These are phyloP conservation scores for Chlorella sp. DNA, from an alignment of 139 green algal species.

Conservation along the genomic window DNA sequence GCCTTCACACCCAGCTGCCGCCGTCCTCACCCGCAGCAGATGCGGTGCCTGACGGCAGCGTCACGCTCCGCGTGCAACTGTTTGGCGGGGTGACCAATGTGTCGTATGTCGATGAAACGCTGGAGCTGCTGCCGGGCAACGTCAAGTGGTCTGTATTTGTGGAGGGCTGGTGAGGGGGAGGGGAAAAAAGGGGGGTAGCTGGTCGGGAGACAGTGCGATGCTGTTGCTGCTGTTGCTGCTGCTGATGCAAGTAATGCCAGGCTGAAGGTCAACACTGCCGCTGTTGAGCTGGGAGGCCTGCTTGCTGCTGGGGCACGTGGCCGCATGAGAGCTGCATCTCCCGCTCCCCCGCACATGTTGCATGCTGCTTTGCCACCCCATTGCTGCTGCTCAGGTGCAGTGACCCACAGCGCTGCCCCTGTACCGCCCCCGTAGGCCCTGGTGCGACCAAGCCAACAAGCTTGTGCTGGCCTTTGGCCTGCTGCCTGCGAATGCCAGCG, in stretches of 20 bases:
- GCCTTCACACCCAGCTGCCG: neutral
- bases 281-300: too few relatives aligned
- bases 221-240: neutral
- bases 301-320: too few relatives aligned
- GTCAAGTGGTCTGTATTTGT: neutral
- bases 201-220: neutral
- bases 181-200: too few relatives aligned
- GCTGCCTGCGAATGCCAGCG: neutral
- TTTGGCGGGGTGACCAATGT: conserved; percentile 11
- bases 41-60: neutral
- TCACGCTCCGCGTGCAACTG: neutral
- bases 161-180: neutral
- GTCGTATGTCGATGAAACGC: neutral
- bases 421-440: neutral
- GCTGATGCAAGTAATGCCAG: too few relatives aligned
- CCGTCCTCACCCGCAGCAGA: too few relatives aligned
- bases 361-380: too few relatives aligned
- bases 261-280: too few relatives aligned
- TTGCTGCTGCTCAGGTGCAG: too few relatives aligned
- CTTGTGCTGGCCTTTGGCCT: neutral
- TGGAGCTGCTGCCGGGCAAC: conserved; percentile 4
- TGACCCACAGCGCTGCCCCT: neutral
- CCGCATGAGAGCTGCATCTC: too few relatives aligned
- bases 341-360: too few relatives aligned
- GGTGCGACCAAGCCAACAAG: neutral